phyloP scores from a whole-genome alignment of 352 stramenopile species.

The Plasmopara halstedii region DNA sequence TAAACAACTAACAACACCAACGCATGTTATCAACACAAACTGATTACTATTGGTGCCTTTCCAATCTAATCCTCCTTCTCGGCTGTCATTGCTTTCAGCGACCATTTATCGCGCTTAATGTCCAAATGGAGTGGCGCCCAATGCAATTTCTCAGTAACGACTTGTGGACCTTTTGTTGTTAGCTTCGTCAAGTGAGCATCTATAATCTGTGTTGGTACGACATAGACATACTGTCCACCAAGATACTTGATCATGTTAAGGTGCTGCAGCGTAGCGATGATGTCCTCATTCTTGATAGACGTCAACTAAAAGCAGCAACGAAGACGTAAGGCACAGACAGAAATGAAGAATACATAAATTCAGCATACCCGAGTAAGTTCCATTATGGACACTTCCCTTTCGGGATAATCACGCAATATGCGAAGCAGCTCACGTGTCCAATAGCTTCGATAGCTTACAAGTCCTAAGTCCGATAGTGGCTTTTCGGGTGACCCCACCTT shows the following conservation, averaged over 20 bases:
- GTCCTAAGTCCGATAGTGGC: constrained; percentile 97
- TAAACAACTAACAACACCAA: constrained; percentile 3
- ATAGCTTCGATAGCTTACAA: constrained; percentile 98
- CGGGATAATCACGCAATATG: constrained; percentile 77
- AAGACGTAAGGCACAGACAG: neutral
- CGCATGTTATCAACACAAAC: constrained; percentile 5
- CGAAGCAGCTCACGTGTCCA: constrained; percentile 96
- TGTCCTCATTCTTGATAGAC: constrained; percentile 96
- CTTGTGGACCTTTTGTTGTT: constrained; percentile 65
- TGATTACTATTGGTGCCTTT: constrained; percentile 8
- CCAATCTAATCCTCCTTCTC: constrained; percentile 59
- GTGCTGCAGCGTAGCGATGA: constrained; percentile 96
- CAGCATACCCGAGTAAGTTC: constrained; percentile 87
- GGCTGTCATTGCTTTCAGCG: constrained; percentile 61
- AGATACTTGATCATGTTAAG: constrained; percentile 99
- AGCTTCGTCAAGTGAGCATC: constrained; percentile 76
- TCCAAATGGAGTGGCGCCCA: constrained; percentile 77
- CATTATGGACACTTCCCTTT: constrained; percentile 89
- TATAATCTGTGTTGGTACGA: constrained; percentile 90
- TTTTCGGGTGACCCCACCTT: constrained; percentile 98
- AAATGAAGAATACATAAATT: neutral
- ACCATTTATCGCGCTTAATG: constrained; percentile 85
- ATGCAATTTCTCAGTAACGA: constrained; percentile 70
- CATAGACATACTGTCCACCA: constrained; percentile 98
- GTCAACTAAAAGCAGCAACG: constrained; percentile 33